A percentile compares a stretch with the other conserved stretches of the same genome.
phyloP scores from a whole-genome alignment of 2,329 filamentous ascomycete species.

The Ascocoryne sarcoides region DNA sequence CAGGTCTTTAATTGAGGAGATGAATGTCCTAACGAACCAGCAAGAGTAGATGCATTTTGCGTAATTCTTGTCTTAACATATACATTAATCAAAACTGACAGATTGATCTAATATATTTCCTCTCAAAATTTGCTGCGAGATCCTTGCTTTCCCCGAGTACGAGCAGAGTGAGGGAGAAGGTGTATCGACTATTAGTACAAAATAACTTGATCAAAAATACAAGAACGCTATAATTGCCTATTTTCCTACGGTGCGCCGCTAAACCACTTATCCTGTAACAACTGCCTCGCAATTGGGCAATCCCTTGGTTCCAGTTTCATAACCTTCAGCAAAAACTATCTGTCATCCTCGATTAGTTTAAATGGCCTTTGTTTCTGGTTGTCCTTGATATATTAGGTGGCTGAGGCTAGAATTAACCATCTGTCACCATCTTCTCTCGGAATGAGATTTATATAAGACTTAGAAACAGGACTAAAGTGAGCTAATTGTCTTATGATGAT shows the following conservation, averaged over 20 bases:
- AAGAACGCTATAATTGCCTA: constrained; percentile 9
- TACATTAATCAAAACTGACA: too few relatives aligned
- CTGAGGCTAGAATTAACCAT: constrained; percentile 14
- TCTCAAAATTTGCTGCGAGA: too few relatives aligned
- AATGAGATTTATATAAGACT: constrained; percentile 20
- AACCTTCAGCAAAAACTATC: constrained; percentile 17
- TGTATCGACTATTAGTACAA: too few relatives aligned
- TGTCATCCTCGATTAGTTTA: constrained; percentile 16
- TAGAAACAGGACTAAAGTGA: constrained; percentile 18
- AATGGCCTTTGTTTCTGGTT: constrained; percentile 22
- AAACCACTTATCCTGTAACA: constrained; percentile 25
- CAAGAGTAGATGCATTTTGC: too few relatives aligned
- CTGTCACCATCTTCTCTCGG: constrained; percentile 17
- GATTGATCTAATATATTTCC: too few relatives aligned
- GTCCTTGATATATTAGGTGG: constrained; percentile 16
- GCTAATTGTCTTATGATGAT: constrained; percentile 19
- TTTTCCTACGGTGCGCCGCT: constrained; percentile 13
- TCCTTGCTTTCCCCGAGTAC: too few relatives aligned
- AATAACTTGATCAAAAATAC: constrained; percentile 7
- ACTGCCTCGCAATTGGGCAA: constrained; percentile 21
- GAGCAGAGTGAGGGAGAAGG: too few relatives aligned
- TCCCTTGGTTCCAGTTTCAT: constrained; percentile 23
- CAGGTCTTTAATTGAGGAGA: too few relatives aligned
- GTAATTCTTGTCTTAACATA: too few relatives aligned
- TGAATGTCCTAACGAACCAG: too few relatives aligned